phyloP scores from a whole-genome alignment of 164 flowering plant genomes.

The Aristolochia fimbriata region DNA sequence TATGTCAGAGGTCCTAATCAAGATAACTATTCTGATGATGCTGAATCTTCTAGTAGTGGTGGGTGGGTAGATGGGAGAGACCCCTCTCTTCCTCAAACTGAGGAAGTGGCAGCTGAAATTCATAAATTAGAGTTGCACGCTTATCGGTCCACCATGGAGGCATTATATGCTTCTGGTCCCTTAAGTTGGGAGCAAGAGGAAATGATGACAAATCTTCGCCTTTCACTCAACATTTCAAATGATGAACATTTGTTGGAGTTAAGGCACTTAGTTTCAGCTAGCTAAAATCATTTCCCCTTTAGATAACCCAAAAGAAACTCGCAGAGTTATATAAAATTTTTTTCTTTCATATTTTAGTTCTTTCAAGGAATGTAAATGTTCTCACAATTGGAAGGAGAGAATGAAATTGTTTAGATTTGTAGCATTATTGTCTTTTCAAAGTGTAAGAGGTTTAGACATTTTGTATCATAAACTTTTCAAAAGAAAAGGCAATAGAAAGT shows the following conservation, averaged over 20 bases:
- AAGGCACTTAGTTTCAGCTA: conserved; percentile 56
- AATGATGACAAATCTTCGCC: conserved; percentile 74
- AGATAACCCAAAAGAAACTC: conserved; percentile 5
- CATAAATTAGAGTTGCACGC: conserved; percentile 86
- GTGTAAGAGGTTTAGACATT: conserved; percentile 15
- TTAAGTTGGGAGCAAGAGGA: conserved; percentile 93
- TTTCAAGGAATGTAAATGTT: conserved; percentile 5
- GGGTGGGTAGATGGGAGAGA: conserved; percentile 25
- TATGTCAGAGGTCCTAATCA: conserved; percentile 19
- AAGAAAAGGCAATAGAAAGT: conserved; percentile 16
- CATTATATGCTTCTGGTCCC: conserved; percentile 83
- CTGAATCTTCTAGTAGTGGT: conserved; percentile 44
- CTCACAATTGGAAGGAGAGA: conserved; percentile 25
- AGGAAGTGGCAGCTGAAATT: conserved; percentile 42
- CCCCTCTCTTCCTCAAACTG: conserved; percentile 23
- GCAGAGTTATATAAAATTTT: neutral
- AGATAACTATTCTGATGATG: conserved; percentile 43
- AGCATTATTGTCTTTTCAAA: conserved; percentile 13
- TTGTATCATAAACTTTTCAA: conserved; percentile 23
- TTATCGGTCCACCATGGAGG: conserved; percentile 73
- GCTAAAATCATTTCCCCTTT: conserved; percentile 23
- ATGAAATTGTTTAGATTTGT: conserved; percentile 12
- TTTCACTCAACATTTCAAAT: conserved; percentile 71
- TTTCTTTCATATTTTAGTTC: conserved; percentile 6
- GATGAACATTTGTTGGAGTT: conserved; percentile 90